These are phyloP conservation scores for Solanum stenotomum DNA, from an alignment of 257 asterid species.

Conservation along the genomic window DNA sequence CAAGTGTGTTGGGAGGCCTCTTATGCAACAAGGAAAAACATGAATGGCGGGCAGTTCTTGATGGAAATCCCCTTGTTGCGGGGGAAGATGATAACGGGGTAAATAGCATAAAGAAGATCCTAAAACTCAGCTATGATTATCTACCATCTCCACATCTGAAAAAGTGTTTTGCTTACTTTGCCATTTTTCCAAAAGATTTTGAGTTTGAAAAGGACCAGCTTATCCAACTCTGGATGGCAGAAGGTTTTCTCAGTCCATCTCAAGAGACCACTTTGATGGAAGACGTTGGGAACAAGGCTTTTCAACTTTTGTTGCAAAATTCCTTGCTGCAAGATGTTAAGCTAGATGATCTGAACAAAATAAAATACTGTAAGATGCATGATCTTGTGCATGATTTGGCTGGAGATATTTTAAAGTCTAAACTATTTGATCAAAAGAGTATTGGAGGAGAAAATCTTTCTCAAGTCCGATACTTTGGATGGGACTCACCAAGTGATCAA, in stretches of 20 bases:
- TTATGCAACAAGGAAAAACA: not conserved
- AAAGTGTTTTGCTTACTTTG: constrained; percentile 12
- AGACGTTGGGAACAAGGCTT: constrained; percentile 3
- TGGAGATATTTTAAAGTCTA: not conserved
- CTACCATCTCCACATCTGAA: constrained; percentile 10
- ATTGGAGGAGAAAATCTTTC: too few relatives aligned
- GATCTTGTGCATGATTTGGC: constrained; percentile 20
- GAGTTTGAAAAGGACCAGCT: constrained; percentile 2
- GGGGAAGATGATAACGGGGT: not conserved
- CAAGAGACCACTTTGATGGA: constrained; percentile 3
- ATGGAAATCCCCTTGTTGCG: not conserved
- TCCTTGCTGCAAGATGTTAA: too few relatives aligned
- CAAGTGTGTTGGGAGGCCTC: too few relatives aligned
- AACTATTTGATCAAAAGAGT: not conserved
- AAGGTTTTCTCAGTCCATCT: not conserved
- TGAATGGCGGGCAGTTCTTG: constrained; percentile 6
- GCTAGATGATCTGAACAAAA: too few relatives aligned
- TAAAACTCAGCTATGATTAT: constrained; percentile 12
- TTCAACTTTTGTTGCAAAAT: too few relatives aligned
- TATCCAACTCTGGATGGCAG: constrained; percentile 24
- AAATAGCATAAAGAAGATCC: not conserved
- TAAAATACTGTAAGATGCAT: too few relatives aligned
- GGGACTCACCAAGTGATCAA: too few relatives aligned
- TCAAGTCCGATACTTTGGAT: too few relatives aligned
- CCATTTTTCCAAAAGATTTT: constrained; percentile 9